A percentile compares a stretch with the other conserved stretches of the same genome.
These are phyloP conservation scores for Aureobasidium sp. DNA, from an alignment of 2,329 filamentous ascomycete genomes.

Conservation along the genomic window DNA sequence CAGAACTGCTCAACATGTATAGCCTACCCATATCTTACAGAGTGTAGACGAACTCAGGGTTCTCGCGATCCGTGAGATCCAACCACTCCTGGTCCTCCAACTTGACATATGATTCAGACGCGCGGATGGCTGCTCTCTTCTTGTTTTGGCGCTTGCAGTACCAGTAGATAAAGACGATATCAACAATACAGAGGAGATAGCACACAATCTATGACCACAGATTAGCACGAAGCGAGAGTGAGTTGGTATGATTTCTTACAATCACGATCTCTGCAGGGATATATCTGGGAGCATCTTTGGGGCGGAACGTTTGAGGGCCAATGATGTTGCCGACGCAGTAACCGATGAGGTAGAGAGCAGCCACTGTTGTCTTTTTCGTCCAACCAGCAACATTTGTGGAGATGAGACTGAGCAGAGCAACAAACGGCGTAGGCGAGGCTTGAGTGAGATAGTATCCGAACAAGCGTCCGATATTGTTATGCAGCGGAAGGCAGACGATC, in stretches of 20 bases:
- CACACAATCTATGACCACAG: slow-evolving; percentile 40
- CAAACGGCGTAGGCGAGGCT: slow-evolving; percentile 53
- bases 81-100: slow-evolving; percentile 58
- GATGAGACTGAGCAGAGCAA: slow-evolving; percentile 55
- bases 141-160: slow-evolving; percentile 53
- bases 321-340: slow-evolving; percentile 50
- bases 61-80: slow-evolving; percentile 39
- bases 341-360: slow-evolving; percentile 45
- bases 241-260: not conserved
- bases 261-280: slow-evolving; percentile 54
- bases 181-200: slow-evolving; percentile 44
- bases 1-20: too few relatives aligned
- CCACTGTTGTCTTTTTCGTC: slow-evolving; percentile 53
- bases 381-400: slow-evolving; percentile 53
- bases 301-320: slow-evolving; percentile 50
- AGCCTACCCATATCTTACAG: slow-evolving; percentile 28
- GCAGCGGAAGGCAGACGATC: slow-evolving; percentile 53
- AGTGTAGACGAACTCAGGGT: slow-evolving; percentile 52
- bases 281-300: slow-evolving; percentile 50
- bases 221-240: not conserved
- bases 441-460: slow-evolving; percentile 61
- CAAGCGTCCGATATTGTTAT: slow-evolving; percentile 50
- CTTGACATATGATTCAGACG: slow-evolving; percentile 49
- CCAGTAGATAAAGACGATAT: slow-evolving; percentile 54
- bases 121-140: slow-evolving; percentile 47